Evolutionary conservation across 192 early-diverging fungal species (phyloP), one percentile per base, ranked within the genome.

Genomic region (Cladochytrium replicatum): DNA sequence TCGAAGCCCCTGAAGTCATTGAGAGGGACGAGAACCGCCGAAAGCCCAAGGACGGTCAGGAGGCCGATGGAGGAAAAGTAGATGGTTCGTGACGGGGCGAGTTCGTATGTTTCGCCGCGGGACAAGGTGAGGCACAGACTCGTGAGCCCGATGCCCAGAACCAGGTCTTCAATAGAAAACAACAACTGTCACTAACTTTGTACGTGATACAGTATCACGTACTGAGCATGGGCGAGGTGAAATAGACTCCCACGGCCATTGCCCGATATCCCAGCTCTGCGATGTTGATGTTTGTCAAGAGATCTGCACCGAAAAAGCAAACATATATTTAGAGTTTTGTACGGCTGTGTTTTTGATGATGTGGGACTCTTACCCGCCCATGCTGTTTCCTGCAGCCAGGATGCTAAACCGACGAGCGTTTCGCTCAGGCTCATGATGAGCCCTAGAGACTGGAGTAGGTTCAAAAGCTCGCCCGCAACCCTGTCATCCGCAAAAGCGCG

Each of bases 201-300:
- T 49, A 8, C 4, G 0, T n/a, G n/a, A n/a, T n/a, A 29, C 21
- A 9, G 2, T 42, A 2, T 26, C 8, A 51, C 53, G 56, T 75
- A 84, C 80, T 93, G 25, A 97, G 61, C 77, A 97, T 82, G 13
- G 94, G 94, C 9, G 84, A 76, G 23, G 89, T 91, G 67, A 88
- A 94, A 45, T 91, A 95, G 0, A 92, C 94, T 19, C 85, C 85
- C 31, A 97, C 77, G 0, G 92, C 94, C 91, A 97, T 97, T 47
- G 83, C 74, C 15, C 91, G 89, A 53, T 76, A 91, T 1, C 92
- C 91, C 85, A 88, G 84, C 48, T 71, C 74, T 2, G 94, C 89
- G 45, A 97, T 86, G 19, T 84, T 86, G 17, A 91, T 67, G 57
- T 97, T 93, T 7, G 94, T 91, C 21, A 95, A 84, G 47, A 97